phyloP scores from a whole-genome alignment of 2,329 filamentous ascomycete genomes.

The Sarocladium kiliense region DNA sequence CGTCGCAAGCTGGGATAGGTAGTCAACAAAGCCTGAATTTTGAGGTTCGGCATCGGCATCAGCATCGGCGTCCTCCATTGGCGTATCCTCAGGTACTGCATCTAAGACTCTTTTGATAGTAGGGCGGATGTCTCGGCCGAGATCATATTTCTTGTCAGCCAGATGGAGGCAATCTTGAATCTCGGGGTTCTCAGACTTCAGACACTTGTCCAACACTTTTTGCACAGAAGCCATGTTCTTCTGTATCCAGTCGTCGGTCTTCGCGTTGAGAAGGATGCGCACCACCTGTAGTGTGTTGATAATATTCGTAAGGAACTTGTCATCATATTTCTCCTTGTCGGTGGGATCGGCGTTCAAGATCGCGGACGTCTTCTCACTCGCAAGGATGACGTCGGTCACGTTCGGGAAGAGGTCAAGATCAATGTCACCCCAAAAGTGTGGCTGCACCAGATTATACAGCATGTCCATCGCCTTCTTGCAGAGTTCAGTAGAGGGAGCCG shows the following conservation, averaged over 20 bases:
- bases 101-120: conserved; percentile 80
- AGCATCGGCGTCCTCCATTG: conserved; percentile 71
- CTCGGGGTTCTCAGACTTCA: conserved; percentile 85
- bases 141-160: conserved; percentile 63
- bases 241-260: conserved; percentile 85
- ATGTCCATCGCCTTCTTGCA: conserved; percentile 80
- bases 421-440: conserved; percentile 85
- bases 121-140: conserved; percentile 66
- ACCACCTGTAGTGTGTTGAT: conserved; percentile 93
- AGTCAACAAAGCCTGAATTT: conserved; percentile 81
- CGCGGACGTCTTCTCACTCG: conserved; percentile 68
- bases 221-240: conserved; percentile 73
- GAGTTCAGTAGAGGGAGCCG: conserved; percentile 51
- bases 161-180: conserved; percentile 89
- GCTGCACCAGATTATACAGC: conserved; percentile 77
- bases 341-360: conserved; percentile 54
- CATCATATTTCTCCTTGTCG: conserved; percentile 69
- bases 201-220: conserved; percentile 81
- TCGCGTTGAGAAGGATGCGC: conserved; percentile 81
- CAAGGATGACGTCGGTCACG: conserved; percentile 79
- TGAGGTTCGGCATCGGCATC: conserved; percentile 79
- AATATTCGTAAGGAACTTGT: conserved; percentile 80
- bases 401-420: conserved; percentile 90
- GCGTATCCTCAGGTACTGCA: conserved; percentile 71
- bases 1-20: conserved; percentile 78